Conservation (phyloP, 2,329 filamentous ascomycete genomes). For the Trichoderma sp. region DNA sequence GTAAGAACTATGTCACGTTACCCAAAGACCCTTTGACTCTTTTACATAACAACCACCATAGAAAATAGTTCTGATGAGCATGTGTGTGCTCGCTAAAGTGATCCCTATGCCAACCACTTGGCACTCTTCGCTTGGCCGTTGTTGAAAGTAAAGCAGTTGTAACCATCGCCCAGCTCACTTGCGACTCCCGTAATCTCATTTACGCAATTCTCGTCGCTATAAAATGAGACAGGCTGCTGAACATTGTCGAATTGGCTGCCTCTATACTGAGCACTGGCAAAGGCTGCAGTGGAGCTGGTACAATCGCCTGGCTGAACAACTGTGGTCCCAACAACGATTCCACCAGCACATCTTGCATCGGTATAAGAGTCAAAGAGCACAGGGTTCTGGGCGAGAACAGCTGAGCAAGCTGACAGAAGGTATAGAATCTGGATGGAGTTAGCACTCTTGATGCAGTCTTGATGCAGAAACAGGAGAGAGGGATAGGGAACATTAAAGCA, state of each 20-base stretch:
- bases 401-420: neutral
- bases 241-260: neutral
- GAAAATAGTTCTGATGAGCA: neutral
- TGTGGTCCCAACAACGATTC: neutral
- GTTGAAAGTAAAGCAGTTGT: slow-evolving; percentile 3
- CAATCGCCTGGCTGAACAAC: neutral
- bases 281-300: neutral
- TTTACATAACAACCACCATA: neutral
- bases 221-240: neutral
- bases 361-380: neutral
- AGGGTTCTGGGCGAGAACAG: neutral
- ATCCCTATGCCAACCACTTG: neutral
- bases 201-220: neutral
- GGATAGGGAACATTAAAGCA: neutral
- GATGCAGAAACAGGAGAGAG: neutral
- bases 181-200: neutral
- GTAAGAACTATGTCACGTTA: neutral
- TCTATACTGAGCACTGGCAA: neutral
- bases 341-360: neutral
- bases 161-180: neutral
- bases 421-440: neutral
- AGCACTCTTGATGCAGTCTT: neutral
- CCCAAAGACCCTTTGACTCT: neutral
- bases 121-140: neutral
- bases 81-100: neutral